phyloP scores from a whole-genome alignment of 2,329 filamentous ascomycete genomes.

The Ampelomyces quisqualis region DNA sequence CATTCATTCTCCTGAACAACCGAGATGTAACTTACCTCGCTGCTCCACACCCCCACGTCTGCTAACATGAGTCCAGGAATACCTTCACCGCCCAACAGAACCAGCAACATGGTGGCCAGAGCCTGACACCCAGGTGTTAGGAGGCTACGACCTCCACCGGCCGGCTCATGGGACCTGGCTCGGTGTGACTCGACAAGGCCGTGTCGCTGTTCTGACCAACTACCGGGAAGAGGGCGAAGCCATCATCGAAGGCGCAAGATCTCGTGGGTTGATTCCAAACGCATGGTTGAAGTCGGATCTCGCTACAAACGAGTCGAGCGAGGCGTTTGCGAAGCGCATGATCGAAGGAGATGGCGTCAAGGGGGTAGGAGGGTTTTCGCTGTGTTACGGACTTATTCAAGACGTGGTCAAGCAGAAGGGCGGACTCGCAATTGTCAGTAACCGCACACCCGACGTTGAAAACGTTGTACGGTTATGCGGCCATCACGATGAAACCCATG shows the following conservation, averaged over 20 bases:
- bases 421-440: constrained; percentile 61
- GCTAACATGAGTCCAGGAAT: constrained; percentile 51
- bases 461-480: constrained; percentile 55
- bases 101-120: constrained; percentile 60
- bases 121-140: constrained; percentile 58
- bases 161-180: constrained; percentile 64
- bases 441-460: constrained; percentile 56
- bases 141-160: constrained; percentile 62
- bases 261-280: constrained; percentile 61
- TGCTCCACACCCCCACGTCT: too few species aligned
- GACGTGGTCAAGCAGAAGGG: constrained; percentile 38
- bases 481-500: constrained; percentile 54
- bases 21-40: constrained; percentile 44
- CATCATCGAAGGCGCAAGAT: constrained; percentile 50
- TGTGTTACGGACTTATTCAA: constrained; percentile 59
- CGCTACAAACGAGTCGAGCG: constrained; percentile 43
- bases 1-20: constrained; percentile 54
- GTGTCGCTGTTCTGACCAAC: constrained; percentile 64
- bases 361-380: constrained; percentile 63
- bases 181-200: constrained; percentile 61
- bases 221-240: constrained; percentile 56
- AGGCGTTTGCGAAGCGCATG: constrained; percentile 56
- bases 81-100: constrained; percentile 61
- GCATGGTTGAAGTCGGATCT: constrained; percentile 55
- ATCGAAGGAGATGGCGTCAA: constrained; percentile 57